These are phyloP conservation scores for Serendipita vermifera DNA, from an alignment of 768 basidiomycete species.

Conservation along the genomic window DNA sequence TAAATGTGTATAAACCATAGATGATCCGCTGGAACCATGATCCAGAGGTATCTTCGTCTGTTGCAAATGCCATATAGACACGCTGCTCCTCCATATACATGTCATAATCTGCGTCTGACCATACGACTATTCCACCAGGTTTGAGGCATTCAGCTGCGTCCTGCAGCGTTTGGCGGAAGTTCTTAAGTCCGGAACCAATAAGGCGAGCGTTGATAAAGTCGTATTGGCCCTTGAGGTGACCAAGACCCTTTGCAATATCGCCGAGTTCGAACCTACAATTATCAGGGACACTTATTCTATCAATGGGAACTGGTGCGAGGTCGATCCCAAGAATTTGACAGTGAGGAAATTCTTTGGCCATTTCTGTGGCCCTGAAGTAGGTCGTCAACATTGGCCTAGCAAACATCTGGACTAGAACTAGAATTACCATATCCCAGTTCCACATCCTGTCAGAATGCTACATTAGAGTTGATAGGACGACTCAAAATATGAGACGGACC, in stretches of 20 bases:
- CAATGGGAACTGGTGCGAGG: conserved; percentile 43
- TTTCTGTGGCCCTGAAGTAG: conserved; percentile 60
- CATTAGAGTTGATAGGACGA: background rate
- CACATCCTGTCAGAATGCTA: too few relatives aligned
- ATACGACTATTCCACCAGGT: conserved; percentile 4
- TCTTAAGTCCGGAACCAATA: background rate
- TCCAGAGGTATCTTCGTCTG: background rate
- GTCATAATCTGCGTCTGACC: conserved; percentile 3
- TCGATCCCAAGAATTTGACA: conserved; percentile 59
- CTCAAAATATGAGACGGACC: background rate
- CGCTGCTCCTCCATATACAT: background rate
- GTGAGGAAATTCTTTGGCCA: conserved; percentile 54
- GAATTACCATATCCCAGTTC: background rate
- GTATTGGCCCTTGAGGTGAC: background rate
- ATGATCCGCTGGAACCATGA: background rate
- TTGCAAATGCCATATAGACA: background rate
- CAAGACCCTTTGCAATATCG: background rate
- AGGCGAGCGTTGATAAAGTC: background rate
- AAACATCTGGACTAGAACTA: too few relatives aligned
- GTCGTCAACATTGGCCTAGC: too few relatives aligned
- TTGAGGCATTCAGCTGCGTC: background rate
- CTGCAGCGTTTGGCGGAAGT: background rate
- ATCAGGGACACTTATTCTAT: background rate
- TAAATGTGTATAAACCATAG: background rate
- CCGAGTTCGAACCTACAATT: conserved; percentile 3